phyloP scores from a whole-genome alignment of 768 basidiomycete genomes.

The Xerocomellus amylosporus region DNA sequence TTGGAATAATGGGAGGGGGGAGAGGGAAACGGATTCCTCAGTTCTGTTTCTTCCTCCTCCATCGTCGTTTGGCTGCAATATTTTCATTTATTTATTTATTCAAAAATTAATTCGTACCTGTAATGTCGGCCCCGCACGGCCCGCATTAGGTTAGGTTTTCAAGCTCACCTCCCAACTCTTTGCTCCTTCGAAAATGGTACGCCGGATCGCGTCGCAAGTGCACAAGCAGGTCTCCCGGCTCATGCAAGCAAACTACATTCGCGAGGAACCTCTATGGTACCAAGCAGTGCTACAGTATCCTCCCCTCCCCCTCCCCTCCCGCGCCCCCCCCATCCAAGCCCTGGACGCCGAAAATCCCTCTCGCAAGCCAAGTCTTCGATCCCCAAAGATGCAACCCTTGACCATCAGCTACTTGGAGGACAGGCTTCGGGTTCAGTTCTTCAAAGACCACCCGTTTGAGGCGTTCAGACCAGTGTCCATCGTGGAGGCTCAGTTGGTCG shows the following conservation, averaged over 20 bases:
- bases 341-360: constrained; percentile 41
- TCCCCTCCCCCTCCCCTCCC: constrained; percentile 82
- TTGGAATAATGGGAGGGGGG: constrained; percentile 82
- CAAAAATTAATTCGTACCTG: no score
- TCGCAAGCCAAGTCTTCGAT: constrained; percentile 30
- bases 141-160: no score
- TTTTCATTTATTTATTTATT: neutral
- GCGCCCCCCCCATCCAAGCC: constrained; percentile 51
- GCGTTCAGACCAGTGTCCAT: constrained; percentile 78
- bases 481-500: constrained; percentile 64
- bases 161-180: neutral
- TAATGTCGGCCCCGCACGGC: no score
- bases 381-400: constrained; percentile 46
- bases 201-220: constrained; percentile 82
- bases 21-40: constrained; percentile 86
- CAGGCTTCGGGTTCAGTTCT: constrained; percentile 84
- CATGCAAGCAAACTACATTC: constrained; percentile 60
- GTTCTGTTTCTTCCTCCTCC: constrained; percentile 69
- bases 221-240: constrained; percentile 85
- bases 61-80: constrained; percentile 11
- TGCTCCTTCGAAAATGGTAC: constrained; percentile 49
- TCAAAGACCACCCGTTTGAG: constrained; percentile 95
- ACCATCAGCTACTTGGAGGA: constrained; percentile 82
- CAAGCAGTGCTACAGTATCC: constrained; percentile 83
- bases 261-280: constrained; percentile 76